Conservation (phyloP, 345 rosid species). For the Syzygium grande region DNA sequence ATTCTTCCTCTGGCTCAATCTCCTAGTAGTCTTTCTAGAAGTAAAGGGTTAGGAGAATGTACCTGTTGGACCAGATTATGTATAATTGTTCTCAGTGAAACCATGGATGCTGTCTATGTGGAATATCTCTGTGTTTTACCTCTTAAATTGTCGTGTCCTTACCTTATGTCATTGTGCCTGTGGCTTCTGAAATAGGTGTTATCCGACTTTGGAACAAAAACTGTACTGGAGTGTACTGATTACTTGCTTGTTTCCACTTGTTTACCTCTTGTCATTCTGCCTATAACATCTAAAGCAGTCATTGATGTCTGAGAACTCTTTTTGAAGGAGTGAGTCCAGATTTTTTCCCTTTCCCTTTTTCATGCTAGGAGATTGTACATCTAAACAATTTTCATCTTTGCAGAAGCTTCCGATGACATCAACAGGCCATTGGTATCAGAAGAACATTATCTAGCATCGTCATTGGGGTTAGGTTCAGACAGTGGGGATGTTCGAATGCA, state of each 20-base stretch:
- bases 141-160: not conserved
- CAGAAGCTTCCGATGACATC: not conserved
- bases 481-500: slow-evolving; percentile 19
- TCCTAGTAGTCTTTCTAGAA: not conserved
- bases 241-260: not conserved
- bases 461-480: slow-evolving; percentile 10
- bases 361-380: not conserved
- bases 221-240: not conserved
- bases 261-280: not conserved
- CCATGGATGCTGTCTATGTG: not conserved
- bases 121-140: not conserved
- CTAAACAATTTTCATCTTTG: slow-evolving; percentile 14
- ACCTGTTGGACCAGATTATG: not conserved
- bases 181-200: not conserved
- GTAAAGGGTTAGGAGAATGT: not conserved
- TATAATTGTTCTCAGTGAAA: not conserved
- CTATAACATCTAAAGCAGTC: not conserved
- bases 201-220: not conserved
- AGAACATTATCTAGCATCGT: slow-evolving; percentile 18
- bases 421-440: slow-evolving; percentile 18
- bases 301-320: not conserved
- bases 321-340: not conserved
- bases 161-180: not conserved
- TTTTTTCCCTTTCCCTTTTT: not conserved
- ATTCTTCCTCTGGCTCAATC: not conserved